phyloP scores from a whole-genome alignment of 164 flowering plant genomes.

The Cinnamomum chago region DNA sequence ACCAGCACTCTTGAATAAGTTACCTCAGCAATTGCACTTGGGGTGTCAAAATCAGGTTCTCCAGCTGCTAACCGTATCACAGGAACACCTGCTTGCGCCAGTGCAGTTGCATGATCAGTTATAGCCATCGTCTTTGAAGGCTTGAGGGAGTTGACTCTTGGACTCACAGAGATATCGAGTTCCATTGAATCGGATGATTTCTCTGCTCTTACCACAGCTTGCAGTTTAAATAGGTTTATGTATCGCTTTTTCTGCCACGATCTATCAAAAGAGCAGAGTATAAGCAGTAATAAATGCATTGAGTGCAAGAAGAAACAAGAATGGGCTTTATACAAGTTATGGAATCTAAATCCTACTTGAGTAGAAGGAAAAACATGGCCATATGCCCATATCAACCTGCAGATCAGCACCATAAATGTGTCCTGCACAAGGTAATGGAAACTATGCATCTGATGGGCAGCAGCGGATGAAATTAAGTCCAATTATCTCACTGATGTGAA shows the following conservation, averaged over 20 bases:
- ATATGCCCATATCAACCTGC: not conserved
- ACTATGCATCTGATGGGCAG: too few species aligned
- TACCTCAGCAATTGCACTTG: constrained; percentile 75
- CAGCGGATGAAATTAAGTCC: too few species aligned
- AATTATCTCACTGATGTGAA: too few species aligned
- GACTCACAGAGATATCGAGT: constrained; percentile 69
- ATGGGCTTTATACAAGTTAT: not conserved
- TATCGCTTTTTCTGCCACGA: constrained; percentile 22
- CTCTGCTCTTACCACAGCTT: constrained; percentile 37
- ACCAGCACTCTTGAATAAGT: not conserved
- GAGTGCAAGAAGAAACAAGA: not conserved
- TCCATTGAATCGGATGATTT: constrained; percentile 27
- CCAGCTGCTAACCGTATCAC: constrained; percentile 90
- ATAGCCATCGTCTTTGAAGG: constrained; percentile 91
- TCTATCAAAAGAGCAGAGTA: constrained; percentile 15
- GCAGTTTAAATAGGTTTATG: constrained; percentile 16
- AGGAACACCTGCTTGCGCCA: constrained; percentile 84
- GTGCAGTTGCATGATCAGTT: constrained; percentile 88
- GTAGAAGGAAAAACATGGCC: too few species aligned
- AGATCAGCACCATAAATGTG: not conserved
- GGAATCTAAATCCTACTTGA: too few species aligned
- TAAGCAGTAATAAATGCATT: not conserved
- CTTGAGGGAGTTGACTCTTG: constrained; percentile 80
- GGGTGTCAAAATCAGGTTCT: constrained; percentile 97
- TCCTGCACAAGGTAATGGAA: too few species aligned